Evolutionary conservation across 2,329 filamentous ascomycete species (phyloP), one percentile per base, ranked within the genome.

Genomic region (Talaromyces verruculosus): DNA sequence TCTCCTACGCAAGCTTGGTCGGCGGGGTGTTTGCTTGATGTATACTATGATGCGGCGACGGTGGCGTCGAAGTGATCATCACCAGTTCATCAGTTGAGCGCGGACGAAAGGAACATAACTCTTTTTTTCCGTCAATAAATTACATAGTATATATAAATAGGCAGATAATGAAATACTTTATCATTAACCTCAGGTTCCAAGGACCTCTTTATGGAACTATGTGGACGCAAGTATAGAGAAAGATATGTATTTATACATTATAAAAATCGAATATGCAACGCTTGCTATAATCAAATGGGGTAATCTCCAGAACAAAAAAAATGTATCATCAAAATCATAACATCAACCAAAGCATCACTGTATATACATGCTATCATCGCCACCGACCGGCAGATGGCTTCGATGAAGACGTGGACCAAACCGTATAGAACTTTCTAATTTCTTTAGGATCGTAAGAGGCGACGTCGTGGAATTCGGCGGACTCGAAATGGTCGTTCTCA

Each of bases 1-100:
- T 95, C 90, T 63, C 95, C 95, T 30, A 97, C 95, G 0, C 95
- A 99, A 79, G 91, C 95, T 63, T 99, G 95, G 95, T 97, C 93
- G 63, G 91, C 95, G 35, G 91, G 92, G 25, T 98, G 95, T 77
- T 83, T 99, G 74, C 91, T 99, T 73, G 95, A 99, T 80, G 80
- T 99, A 69, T 99, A 97, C 81, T 93, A 97, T 84, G 95, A 99
- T 77, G 94, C 92, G 19, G 84, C 85, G 30, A 85, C 78, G 65
- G 47, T 68, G 17, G 61, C 33, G 25, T 37, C 61, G 19, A n/a
- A 33, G 6, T 58, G 19, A 45, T 11, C 17, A 30, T 11, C 6
- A 45, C 1, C 6, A n/a, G 8, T 33, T 33, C 30, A 33, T 33
- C 6, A 2, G 30, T 7, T 33, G 30, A 33, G 7, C 30, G 30